These are phyloP conservation scores for Neospora caninum DNA, from an alignment of 169 alveolate genomes.

Conservation along the genomic window DNA sequence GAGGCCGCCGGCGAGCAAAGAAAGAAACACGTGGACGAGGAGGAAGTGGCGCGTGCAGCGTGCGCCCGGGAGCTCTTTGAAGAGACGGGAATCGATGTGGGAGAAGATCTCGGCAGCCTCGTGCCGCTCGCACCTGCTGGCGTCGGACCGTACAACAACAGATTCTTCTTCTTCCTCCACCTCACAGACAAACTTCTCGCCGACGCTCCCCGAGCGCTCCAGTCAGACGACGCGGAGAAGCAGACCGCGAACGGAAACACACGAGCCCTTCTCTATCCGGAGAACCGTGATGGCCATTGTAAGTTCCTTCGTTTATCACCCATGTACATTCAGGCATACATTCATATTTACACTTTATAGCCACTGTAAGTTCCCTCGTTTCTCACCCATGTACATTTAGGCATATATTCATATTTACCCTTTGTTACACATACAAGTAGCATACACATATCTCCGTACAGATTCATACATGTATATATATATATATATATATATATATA, in stretches of 20 bases:
- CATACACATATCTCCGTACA: too few relatives aligned
- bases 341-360: too few relatives aligned
- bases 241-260: background rate
- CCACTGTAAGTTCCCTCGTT: too few relatives aligned
- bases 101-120: background rate
- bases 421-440: too few relatives aligned
- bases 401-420: too few relatives aligned
- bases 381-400: too few relatives aligned
- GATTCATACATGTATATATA: too few relatives aligned
- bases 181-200: background rate
- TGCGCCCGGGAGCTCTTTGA: constrained; percentile 28
- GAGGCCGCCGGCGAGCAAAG: background rate
- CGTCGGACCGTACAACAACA: background rate
- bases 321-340: too few relatives aligned
- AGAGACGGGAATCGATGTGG: constrained; percentile 18
- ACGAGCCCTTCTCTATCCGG: background rate
- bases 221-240: background rate
- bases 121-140: background rate
- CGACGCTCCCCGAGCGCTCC: background rate
- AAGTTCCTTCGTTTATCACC: background rate
- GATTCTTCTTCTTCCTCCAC: background rate
- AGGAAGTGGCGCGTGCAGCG: background rate
- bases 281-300: background rate
- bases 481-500: too few relatives aligned
- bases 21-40: background rate